A percentile compares a stretch with the other conserved stretches of the same genome.
These are phyloP conservation scores for Dendrothele bispora DNA, from an alignment of 768 basidiomycete species.

Conservation along the genomic window DNA sequence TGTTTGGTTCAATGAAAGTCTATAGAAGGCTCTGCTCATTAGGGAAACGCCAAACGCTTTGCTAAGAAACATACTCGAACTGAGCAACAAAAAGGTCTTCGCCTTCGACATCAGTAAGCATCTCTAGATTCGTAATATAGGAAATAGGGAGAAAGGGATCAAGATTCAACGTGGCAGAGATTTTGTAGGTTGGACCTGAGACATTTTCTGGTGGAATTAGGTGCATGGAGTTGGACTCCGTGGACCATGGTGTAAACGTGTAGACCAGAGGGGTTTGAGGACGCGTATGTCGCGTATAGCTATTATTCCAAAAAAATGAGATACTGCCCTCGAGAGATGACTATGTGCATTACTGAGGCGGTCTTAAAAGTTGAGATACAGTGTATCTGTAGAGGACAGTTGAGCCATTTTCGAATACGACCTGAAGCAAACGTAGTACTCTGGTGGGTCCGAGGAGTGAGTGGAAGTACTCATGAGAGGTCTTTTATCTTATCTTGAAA, in stretches of 20 bases:
- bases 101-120: slow-evolving; percentile 23
- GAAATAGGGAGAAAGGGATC: slow-evolving; percentile 47
- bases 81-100: slow-evolving; percentile 36
- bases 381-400: not conserved
- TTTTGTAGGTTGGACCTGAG: slow-evolving; percentile 37
- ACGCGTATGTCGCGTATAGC: slow-evolving; percentile 18
- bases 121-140: slow-evolving; percentile 38
- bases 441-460: slow-evolving; percentile 6
- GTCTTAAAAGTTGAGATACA: slow-evolving; percentile 1
- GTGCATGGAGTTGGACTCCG: slow-evolving; percentile 29
- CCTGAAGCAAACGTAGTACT: not conserved
- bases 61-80: slow-evolving; percentile 29
- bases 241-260: slow-evolving; percentile 36
- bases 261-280: slow-evolving; percentile 35
- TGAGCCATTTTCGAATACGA: not conserved
- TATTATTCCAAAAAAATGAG: not conserved
- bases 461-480: too few species aligned
- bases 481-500: too few species aligned
- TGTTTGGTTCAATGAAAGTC: slow-evolving; percentile 40
- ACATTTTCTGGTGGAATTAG: slow-evolving; percentile 32
- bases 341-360: not conserved
- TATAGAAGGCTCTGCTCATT: slow-evolving; percentile 11
- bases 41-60: not conserved
- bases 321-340: too few species aligned
- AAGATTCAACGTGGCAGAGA: slow-evolving; percentile 41